Percentiles rank a stretch among this genome's conserved stretches.
Evolutionary conservation across 2,329 filamentous ascomycete species (phyloP).

Genomic region (Ophiocordyceps camponoti-saundersi): DNA sequence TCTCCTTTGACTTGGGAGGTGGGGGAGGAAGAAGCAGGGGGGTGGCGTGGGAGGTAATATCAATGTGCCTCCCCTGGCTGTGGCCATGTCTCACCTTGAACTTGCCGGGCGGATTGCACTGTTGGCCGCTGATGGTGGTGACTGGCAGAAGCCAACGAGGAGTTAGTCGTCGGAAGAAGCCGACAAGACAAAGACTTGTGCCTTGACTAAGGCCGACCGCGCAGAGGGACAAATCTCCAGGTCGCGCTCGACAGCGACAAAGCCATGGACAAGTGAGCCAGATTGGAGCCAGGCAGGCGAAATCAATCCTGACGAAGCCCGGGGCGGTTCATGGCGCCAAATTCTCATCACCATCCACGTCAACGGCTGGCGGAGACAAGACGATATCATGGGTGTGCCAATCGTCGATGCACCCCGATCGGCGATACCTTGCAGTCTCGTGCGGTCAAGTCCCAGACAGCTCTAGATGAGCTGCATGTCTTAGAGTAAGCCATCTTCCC

Average conservation of each 20-base stretch:
- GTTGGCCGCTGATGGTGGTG: not conserved
- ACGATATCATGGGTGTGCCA: not conserved
- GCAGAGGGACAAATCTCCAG: too few relatives aligned
- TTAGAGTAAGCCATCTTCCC: not conserved
- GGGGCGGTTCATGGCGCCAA: not conserved
- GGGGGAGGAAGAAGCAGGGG: not conserved
- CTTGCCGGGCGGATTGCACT: not conserved
- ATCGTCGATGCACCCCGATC: not conserved
- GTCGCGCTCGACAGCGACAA: not conserved
- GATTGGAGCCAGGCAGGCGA: not conserved
- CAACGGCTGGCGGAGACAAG: not conserved
- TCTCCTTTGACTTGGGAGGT: too few relatives aligned
- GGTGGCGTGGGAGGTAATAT: not conserved
- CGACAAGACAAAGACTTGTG: too few relatives aligned
- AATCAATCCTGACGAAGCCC: not conserved
- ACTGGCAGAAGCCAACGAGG: not conserved
- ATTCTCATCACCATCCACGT: not conserved
- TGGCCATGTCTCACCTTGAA: not conserved
- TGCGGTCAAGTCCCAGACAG: not conserved
- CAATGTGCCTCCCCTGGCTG: not conserved
- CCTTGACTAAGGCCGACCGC: too few relatives aligned
- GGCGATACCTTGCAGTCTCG: not conserved
- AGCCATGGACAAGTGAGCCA: not conserved
- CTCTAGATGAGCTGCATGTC: not conserved
- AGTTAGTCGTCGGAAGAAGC: not conserved